Percentiles rank a stretch among this genome's conserved stretches.
Evolutionary conservation across 768 basidiomycete genomes (phyloP).

Genomic region (Trametes meyenii): DNA sequence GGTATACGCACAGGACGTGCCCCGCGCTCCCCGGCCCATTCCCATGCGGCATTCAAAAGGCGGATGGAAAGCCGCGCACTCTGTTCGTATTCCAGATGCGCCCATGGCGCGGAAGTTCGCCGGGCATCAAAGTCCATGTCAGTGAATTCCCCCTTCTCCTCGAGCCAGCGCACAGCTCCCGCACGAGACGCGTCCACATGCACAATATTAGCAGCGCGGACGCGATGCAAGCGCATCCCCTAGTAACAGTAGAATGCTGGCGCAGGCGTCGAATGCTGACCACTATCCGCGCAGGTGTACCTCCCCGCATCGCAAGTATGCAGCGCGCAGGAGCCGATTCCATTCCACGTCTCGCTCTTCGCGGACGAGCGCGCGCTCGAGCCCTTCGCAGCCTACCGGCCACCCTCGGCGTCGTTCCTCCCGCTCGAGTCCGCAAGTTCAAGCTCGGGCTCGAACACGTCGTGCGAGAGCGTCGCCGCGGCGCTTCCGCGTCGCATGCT

Average conservation of each 20-base stretch:
- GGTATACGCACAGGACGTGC: conserved; percentile 24
- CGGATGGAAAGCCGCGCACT: conserved; percentile 25
- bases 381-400: conserved; percentile 27
- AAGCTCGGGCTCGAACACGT: conserved; percentile 2
- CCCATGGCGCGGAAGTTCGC: conserved; percentile 11
- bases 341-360: conserved; percentile 31
- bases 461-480: conserved; percentile 1
- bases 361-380: conserved; percentile 27
- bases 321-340: conserved; percentile 30
- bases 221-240: background rate
- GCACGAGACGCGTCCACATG: too few relatives aligned
- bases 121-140: conserved; percentile 27
- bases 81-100: conserved; percentile 25
- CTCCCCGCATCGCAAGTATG: conserved; percentile 31
- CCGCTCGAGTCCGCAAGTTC: conserved; percentile 20
- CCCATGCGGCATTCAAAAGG: conserved; percentile 12
- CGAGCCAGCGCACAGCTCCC: too few relatives aligned
- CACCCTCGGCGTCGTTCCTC: conserved; percentile 30
- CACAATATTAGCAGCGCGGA: too few relatives aligned
- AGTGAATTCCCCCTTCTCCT: conserved; percentile 4
- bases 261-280: conserved; percentile 1
- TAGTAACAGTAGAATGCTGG: background rate
- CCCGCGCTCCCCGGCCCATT: conserved; percentile 29
- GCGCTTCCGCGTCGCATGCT: background rate
- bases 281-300: conserved; percentile 25